Evolutionary conservation across 495 filamentous ascomycete species (phyloP).

Genomic region (Margaritispora aquatica): DNA sequence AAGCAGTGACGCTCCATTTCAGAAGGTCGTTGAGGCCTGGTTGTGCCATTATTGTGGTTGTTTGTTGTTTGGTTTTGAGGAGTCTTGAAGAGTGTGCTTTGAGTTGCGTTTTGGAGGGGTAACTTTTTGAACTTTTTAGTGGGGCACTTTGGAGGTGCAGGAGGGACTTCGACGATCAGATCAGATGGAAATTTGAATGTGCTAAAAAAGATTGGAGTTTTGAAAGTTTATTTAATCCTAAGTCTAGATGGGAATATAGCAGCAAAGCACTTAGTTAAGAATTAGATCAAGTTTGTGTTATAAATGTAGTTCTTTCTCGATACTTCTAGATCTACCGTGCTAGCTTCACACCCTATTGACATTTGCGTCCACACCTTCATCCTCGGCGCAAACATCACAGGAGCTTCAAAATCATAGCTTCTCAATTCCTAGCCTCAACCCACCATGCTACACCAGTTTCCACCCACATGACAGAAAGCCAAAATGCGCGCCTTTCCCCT

Average conservation of each 20-base stretch:
- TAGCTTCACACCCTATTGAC: neutral
- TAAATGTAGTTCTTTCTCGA: neutral
- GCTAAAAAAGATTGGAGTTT: neutral
- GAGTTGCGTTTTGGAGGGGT: neutral
- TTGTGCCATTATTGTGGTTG: constrained; percentile 4
- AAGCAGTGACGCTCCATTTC: constrained; percentile 90
- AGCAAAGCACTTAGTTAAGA: neutral
- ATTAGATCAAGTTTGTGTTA: neutral
- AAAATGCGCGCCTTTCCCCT: constrained; percentile 36
- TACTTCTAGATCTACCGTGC: neutral
- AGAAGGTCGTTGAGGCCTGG: constrained; percentile 62
- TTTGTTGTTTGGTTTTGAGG: neutral
- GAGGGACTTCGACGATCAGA: neutral
- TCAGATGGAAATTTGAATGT: neutral
- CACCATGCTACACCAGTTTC: constrained; percentile 12
- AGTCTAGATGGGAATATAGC: neutral
- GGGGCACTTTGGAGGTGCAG: neutral
- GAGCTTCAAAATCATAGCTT: neutral
- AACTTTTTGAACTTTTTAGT: neutral
- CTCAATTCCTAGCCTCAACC: neutral
- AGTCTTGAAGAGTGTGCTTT: neutral
- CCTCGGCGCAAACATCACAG: neutral
- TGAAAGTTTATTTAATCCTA: neutral
- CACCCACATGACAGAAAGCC: constrained; percentile 24
- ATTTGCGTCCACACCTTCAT: neutral